Base-by-base conservation (phyloP, 495 filamentous ascomycete species). In the Talaromyces proteolyticus region DNA sequence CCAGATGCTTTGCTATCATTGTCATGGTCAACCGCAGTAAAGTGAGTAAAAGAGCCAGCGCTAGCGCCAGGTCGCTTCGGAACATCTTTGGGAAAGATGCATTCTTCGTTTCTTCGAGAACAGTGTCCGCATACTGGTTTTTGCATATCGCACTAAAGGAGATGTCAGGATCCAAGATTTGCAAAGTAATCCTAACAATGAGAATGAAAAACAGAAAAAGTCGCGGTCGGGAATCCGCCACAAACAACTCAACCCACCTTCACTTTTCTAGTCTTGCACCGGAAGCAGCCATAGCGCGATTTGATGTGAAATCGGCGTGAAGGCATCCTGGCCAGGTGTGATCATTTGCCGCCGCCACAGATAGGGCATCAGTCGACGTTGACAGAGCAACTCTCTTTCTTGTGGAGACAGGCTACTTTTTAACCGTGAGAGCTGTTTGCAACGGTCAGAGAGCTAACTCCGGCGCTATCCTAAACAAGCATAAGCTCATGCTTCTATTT, bases 211-310 rank as follows among this genome's bases (percentile, higher is more conserved):
- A 17, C 10, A 8, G 20, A 44, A 45, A 36, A 36, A 7, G 7
- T 14, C 6, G 14, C 14, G 29, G 29, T 36, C 7, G 29, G 14
- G 29, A 36, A 36, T 6, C 7, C 29, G 16, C 14, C 22, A 16
- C 42, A 29, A 20, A 34, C 6, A 11, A 29, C 12, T 23, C 41
- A 16, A 55, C 62, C 17, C 8, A 66, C 65, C 59, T 68, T 68
- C 22, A 70, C 61, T 53, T 70, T 66, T 42, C 67, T 58, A 44
- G 58, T 56, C 50, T 68, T 72, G 51, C 68, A 70, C 50, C 62
- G 59, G 23, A 61, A 43, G 29, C 68, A 72, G 25, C 67, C 65
- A 50, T 64, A 67, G 11, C 65, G 61, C 48, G 65, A 68, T 46
- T 69, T 72, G 26, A 55, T 63, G 48, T 70, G 68, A 18, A 56